Evolutionary conservation across 148 eudicot species (phyloP).

Genomic region (Persicaria maculosa): DNA sequence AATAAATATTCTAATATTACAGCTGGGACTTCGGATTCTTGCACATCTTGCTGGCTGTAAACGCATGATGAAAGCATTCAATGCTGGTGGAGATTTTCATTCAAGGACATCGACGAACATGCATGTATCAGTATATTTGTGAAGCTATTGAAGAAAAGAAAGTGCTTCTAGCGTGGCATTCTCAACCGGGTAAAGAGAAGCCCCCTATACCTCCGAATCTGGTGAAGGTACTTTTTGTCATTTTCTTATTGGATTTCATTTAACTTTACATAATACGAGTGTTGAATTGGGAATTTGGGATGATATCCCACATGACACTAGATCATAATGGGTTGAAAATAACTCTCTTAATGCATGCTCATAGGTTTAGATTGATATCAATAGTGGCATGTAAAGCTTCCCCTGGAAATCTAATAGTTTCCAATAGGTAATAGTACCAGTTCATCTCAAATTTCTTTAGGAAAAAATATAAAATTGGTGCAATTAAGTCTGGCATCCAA

Average conservation of each 20-base stretch:
- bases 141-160: constrained; percentile 63
- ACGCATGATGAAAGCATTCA: constrained; percentile 97
- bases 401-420: background rate
- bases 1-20: constrained; percentile 11
- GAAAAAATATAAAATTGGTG: too few species aligned
- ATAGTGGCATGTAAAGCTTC: background rate
- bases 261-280: background rate
- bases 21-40: constrained; percentile 96
- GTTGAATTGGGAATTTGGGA: background rate
- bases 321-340: background rate
- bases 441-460: background rate
- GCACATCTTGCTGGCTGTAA: constrained; percentile 93
- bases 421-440: background rate
- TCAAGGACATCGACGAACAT: constrained; percentile 98
- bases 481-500: background rate
- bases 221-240: constrained; percentile 47
- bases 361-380: background rate
- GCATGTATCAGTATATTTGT: constrained; percentile 81
- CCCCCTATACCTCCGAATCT: constrained; percentile 71
- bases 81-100: constrained; percentile 97
- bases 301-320: background rate
- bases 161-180: constrained; percentile 94
- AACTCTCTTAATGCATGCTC: background rate
- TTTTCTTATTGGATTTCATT: background rate
- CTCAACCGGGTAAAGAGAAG: constrained; percentile 85